Percentiles rank a stretch among this genome's conserved stretches.
These are phyloP conservation scores for Hirschioporus abietinus DNA, from an alignment of 768 basidiomycete species.

Conservation along the genomic window DNA sequence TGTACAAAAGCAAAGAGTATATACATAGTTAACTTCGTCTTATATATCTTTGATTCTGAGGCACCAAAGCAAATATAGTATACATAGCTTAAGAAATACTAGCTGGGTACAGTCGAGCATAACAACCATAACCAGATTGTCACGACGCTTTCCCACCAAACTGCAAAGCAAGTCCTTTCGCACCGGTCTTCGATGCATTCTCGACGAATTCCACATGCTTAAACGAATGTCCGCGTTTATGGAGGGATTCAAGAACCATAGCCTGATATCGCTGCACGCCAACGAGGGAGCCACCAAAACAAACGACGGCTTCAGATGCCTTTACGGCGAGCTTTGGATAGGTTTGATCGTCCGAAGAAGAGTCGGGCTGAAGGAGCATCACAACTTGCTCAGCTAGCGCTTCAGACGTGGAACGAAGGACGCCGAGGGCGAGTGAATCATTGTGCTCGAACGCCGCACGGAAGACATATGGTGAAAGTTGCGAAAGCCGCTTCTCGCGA, in stretches of 20 bases:
- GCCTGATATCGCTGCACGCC: constrained; percentile 57
- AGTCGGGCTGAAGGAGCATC: constrained; percentile 41
- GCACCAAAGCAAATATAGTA: too few species aligned
- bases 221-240: constrained; percentile 55
- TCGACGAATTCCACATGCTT: constrained; percentile 59
- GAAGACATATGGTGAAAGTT: constrained; percentile 74
- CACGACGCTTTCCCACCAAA: neutral
- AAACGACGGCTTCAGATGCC: constrained; percentile 55
- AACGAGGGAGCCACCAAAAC: constrained; percentile 76
- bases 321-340: constrained; percentile 27
- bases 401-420: constrained; percentile 47
- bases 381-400: constrained; percentile 56
- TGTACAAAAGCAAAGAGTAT: too few species aligned
- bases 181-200: constrained; percentile 66
- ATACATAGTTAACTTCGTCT: too few species aligned
- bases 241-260: constrained; percentile 49
- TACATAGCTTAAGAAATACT: too few species aligned
- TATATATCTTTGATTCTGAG: too few species aligned
- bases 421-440: constrained; percentile 59
- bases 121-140: too few species aligned
- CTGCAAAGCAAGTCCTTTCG: constrained; percentile 36
- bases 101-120: too few species aligned
- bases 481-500: constrained; percentile 71
- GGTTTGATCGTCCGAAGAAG: constrained; percentile 24
- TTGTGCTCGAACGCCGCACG: constrained; percentile 62